Conservation (phyloP, 2,329 filamentous ascomycete genomes). For the Capronia epimyces region DNA sequence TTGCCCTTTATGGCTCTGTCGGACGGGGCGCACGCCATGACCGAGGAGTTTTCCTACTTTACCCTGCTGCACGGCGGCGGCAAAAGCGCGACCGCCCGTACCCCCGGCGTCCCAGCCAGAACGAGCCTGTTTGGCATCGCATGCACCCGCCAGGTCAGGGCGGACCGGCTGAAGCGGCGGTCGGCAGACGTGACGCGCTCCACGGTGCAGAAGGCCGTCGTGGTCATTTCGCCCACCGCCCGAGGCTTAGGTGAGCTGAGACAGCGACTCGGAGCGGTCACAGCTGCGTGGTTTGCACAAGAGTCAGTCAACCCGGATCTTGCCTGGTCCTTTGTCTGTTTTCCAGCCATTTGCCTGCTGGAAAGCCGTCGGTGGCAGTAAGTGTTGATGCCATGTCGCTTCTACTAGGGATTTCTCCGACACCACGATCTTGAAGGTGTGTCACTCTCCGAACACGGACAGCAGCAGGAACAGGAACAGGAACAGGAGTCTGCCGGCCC, state of each 20-base stretch:
- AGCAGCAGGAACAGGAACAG: background rate
- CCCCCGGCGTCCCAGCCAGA: slow-evolving; percentile 34
- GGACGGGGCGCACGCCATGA: slow-evolving; percentile 89
- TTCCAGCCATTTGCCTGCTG: no score
- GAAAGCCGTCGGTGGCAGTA: no score
- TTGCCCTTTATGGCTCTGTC: slow-evolving; percentile 95
- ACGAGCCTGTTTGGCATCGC: slow-evolving; percentile 93
- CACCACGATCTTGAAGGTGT: slow-evolving; percentile 71
- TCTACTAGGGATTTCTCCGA: slow-evolving; percentile 71
- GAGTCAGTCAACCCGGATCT: slow-evolving; percentile 43
- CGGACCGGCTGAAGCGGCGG: slow-evolving; percentile 67
- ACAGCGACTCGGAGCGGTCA: slow-evolving; percentile 84
- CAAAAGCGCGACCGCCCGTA: background rate
- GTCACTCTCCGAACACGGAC: slow-evolving; percentile 19
- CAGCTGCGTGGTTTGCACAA: slow-evolving; percentile 93
- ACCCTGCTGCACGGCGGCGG: slow-evolving; percentile 57
- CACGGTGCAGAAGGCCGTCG: slow-evolving; percentile 95
- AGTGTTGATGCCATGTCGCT: background rate
- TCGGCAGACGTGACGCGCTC: slow-evolving; percentile 90
- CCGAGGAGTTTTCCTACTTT: slow-evolving; percentile 98
- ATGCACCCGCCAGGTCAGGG: slow-evolving; percentile 86
- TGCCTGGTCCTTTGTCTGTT: slow-evolving; percentile 2
- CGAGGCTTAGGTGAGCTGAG: slow-evolving; percentile 85
- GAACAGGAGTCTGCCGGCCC: no score
- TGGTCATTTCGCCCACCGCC: slow-evolving; percentile 87